Base-by-base conservation (phyloP, 2,329 filamentous ascomycete genomes). In the Acrocalymma vagum region DNA sequence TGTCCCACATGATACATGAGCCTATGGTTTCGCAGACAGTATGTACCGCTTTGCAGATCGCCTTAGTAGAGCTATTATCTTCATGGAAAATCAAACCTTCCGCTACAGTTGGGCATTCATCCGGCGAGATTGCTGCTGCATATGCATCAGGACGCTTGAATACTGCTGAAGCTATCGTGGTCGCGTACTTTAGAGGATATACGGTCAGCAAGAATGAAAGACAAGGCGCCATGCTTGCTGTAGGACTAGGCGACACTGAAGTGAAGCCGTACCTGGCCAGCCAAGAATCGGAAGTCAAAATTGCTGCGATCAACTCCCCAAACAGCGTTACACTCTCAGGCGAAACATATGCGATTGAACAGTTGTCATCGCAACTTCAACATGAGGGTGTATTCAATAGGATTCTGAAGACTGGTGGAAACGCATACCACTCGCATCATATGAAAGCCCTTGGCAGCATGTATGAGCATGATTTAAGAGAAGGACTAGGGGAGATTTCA, bases 341-440 rank as follows among this genome's bases (percentile, higher is more conserved):
- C 6, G 49, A 58, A 13, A 31, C 26, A 3, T 18, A n/a, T 8
- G 36, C 24, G 10, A 17, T 45, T 8, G 9, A 31, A n/a, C 1
- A 63, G 80, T 82, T 55, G 79, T 58, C 69, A 1, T 70, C 51
- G 21, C 9, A 10, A 5, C 23, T 55, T 1, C 15, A 35, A 2
- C 4, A 27, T 3, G 15, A 51, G 4, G 36, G 29, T 3, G 17
- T 51, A 6, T 58, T 53, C 27, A 37, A 28, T 17, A 15, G 51
- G 6, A 6, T 45, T 5, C 42, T 58, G 2, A 39, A 49, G 15
- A 57, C 49, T 5, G 53, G 52, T 8, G 52, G 54, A 2, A 36
- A 44, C 11, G 63, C 63, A 1, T 66, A 66, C 36, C 62, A 66
- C 31, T 63, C 60, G 1, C 36, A 52, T 18, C 53, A 58, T 25